Percentiles rank a stretch among this genome's conserved stretches.
Conservation (phyloP, 2,329 filamentous ascomycete genomes). For the Thermoascus crustaceus region DNA sequence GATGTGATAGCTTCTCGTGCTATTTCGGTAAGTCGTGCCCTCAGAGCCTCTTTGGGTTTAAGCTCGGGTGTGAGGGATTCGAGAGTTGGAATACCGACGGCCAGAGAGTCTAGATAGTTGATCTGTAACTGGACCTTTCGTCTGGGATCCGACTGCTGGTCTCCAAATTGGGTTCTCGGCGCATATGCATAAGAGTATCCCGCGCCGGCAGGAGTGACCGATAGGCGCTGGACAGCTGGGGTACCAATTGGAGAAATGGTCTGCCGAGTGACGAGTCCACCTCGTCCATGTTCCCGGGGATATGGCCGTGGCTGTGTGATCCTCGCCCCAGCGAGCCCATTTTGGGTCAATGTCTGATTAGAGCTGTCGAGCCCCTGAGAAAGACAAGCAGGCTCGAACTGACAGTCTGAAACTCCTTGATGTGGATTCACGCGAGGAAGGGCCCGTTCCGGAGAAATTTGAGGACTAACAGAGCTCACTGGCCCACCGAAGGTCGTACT, state of each 20-base stretch:
- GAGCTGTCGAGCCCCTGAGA: too few species aligned
- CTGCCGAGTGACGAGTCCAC: neutral
- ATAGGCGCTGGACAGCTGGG: neutral
- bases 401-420: too few species aligned
- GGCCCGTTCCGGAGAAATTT: too few species aligned
- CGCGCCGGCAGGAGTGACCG: neutral
- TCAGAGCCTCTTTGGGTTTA: constrained; percentile 63
- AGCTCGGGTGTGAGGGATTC: constrained; percentile 59
- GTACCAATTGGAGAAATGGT: neutral
- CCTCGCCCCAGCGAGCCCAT: too few species aligned
- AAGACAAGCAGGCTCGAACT: too few species aligned
- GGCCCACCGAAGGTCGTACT: too few species aligned
- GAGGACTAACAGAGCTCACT: too few species aligned
- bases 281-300: too few species aligned
- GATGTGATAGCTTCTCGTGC: constrained; percentile 52
- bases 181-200: constrained; percentile 5
- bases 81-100: constrained; percentile 46
- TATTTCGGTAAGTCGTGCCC: constrained; percentile 54
- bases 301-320: too few species aligned
- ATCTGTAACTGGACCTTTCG: constrained; percentile 12
- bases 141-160: constrained; percentile 9
- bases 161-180: constrained; percentile 6
- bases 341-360: too few species aligned
- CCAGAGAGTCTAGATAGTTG: constrained; percentile 33
- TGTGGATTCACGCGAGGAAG: too few species aligned